Evolutionary conservation across 805 yeast genomes (phyloP), one percentile per base, ranked within the genome.

Genomic region (Teunomyces barrocoloradensis): DNA sequence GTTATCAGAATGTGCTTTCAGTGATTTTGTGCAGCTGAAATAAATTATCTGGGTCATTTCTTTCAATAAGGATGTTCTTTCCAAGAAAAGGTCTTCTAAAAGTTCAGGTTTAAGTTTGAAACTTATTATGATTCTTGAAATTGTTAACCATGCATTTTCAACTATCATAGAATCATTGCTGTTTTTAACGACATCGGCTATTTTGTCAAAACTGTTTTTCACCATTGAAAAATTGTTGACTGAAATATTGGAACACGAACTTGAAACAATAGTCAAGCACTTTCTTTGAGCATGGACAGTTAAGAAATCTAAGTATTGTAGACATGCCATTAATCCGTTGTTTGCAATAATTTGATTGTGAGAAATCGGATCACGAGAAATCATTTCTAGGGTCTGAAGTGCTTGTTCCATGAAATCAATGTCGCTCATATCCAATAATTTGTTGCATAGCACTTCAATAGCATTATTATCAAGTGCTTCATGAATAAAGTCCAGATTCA

Each of bases 331-430:
- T 6, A 91, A 63, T 6, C 90, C 85, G 33, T 85, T 84, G 46
- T 80, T 77, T 17, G 72, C 62, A 34, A 89, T 66, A 11, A 88
- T 72, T 25, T 71, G 75, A 36, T 66, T 61, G 50, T 71, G 77
- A 3, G 75, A 55, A 2, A 84, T 79, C 18, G 77, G 69, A 27
- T 75, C 75, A 48, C 83, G 68, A 1, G 90, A 81, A 12, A 86
- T 80, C 62, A 80, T 73, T 59, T 85, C 91, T 40, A 86, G 67
- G 0, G 91, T 82, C 58, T 85, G 91, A 35, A 90, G 66, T 0
- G 90, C 89, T 65, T 91, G 97, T 60, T 92, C 99, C 0, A 96
- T 96, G 45, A 92, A 71, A 61, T 92, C 99, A 45, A 92, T 91
- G 60, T 81, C 91, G 46, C 83, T 81, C 13, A 92, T 84, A 52